Conservation (phyloP, 2,329 filamentous ascomycete genomes). For the Epichloe brachyelytri region DNA sequence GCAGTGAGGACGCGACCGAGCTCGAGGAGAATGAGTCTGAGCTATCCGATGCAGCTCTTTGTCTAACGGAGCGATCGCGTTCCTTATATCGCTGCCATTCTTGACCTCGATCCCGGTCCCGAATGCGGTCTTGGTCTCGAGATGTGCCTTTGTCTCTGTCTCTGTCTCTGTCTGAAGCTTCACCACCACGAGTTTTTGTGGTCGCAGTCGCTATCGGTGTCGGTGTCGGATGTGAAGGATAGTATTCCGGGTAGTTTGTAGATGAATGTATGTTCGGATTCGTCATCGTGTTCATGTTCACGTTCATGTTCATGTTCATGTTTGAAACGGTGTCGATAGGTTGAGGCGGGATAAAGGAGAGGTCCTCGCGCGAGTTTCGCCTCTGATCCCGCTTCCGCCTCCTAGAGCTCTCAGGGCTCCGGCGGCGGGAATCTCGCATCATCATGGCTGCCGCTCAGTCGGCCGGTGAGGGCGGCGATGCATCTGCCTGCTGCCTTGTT, state of each 20-base stretch:
- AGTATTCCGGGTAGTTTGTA: constrained; percentile 1
- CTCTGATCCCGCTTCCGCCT: constrained; percentile 29
- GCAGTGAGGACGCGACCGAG: constrained; percentile 44
- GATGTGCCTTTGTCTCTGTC: neutral
- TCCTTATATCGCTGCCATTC: constrained; percentile 7
- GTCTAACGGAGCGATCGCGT: constrained; percentile 4
- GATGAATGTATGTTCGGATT: constrained; percentile 3
- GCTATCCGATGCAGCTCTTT: constrained; percentile 18
- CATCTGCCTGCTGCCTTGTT: constrained; percentile 6
- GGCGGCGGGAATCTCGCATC: constrained; percentile 42
- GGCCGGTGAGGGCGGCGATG: constrained; percentile 6
- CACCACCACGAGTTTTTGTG: neutral
- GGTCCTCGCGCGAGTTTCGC: constrained; percentile 19
- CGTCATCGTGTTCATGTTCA: neutral
- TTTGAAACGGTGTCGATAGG: constrained; percentile 7
- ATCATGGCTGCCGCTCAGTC: constrained; percentile 30
- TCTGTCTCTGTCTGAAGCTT: neutral
- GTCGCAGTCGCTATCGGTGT: constrained; percentile 6
- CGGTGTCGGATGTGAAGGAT: constrained; percentile 5
- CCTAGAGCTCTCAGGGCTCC: constrained; percentile 42
- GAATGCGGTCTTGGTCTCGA: neutral
- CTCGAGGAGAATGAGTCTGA: constrained; percentile 29
- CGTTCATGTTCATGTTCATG: constrained; percentile 5
- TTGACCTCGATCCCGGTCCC: neutral
- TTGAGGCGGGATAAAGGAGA: constrained; percentile 10